Evolutionary conservation across 1,284 basidiomycete genomes (phyloP).

Genomic region (Anthracocystis setariae): DNA sequence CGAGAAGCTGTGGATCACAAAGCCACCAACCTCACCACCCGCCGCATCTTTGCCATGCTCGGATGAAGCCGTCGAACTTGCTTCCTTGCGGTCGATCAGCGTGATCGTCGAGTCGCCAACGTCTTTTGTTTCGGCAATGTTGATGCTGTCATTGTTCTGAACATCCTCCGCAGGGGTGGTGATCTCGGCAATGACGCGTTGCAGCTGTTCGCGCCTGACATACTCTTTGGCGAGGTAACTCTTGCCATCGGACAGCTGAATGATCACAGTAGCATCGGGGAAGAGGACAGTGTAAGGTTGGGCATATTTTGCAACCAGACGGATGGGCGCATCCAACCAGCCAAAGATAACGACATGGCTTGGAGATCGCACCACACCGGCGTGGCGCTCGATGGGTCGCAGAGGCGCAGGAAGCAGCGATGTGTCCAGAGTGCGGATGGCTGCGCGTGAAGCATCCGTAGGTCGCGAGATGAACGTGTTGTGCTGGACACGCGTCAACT

Average conservation of each 20-base stretch:
- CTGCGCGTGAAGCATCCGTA: constrained; percentile 15
- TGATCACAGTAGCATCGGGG: constrained; percentile 54
- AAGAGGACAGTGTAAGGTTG: constrained; percentile 55
- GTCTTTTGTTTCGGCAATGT: constrained; percentile 12
- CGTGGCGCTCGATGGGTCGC: constrained; percentile 16
- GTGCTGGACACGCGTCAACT: constrained; percentile 29
- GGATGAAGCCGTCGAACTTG: constrained; percentile 9
- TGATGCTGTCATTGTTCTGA: neutral
- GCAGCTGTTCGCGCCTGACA: constrained; percentile 22
- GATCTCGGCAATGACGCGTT: constrained; percentile 28
- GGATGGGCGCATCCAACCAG: constrained; percentile 64
- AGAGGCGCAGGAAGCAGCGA: constrained; percentile 26
- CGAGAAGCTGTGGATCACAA: constrained; percentile 52
- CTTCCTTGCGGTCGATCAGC: constrained; percentile 34
- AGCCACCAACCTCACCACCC: constrained; percentile 6
- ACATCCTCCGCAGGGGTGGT: neutral
- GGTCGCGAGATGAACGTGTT: constrained; percentile 40
- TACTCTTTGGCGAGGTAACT: constrained; percentile 39
- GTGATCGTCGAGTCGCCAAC: constrained; percentile 47
- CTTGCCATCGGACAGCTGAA: constrained; percentile 56
- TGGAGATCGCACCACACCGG: constrained; percentile 6
- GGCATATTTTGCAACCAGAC: constrained; percentile 60
- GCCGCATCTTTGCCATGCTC: constrained; percentile 7
- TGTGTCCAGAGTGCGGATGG: constrained; percentile 15
- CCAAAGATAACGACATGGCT: constrained; percentile 56